Conservation (phyloP, 2,329 filamentous ascomycete genomes). For the Fusarium drepaniforme region DNA sequence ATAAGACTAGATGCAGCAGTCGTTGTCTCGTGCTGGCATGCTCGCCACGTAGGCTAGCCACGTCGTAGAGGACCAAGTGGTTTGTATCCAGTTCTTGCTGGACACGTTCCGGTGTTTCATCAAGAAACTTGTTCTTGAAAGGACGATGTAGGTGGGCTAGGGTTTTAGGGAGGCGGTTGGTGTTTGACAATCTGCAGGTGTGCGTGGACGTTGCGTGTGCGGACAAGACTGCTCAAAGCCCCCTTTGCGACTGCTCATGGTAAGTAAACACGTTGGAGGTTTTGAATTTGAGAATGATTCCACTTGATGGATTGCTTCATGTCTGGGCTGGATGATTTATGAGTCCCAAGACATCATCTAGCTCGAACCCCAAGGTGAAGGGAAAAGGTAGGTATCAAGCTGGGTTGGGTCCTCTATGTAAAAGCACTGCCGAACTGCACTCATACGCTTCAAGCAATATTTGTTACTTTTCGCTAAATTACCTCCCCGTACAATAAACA, state of each 20-base stretch:
- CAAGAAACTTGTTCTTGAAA: constrained; percentile 18
- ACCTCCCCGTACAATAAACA: not conserved
- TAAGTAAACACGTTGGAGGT: too few species aligned
- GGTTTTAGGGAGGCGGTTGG: constrained; percentile 17
- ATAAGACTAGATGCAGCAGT: not conserved
- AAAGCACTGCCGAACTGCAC: not conserved
- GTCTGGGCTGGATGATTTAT: not conserved
- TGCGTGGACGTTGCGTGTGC: constrained; percentile 8
- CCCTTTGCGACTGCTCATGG: not conserved
- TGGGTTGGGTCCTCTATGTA: not conserved
- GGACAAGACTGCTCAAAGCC: not conserved
- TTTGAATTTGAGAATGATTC: not conserved
- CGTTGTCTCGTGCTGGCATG: constrained; percentile 19
- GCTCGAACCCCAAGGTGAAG: too few species aligned
- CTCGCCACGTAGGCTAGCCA: constrained; percentile 32
- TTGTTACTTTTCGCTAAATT: not conserved
- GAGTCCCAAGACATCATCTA: not conserved
- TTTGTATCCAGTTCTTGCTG: constrained; percentile 24
- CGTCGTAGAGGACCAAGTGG: not conserved
- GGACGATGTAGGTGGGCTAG: constrained; percentile 5
- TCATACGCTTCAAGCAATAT: not conserved
- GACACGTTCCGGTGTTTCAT: constrained; percentile 37
- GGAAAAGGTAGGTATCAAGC: not conserved
- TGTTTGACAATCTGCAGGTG: constrained; percentile 19
- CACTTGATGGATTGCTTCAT: not conserved